Evolutionary conservation across 2,329 filamentous ascomycete genomes (phyloP), one percentile per base, ranked within the genome.

Genomic region (Penicillium sp.): DNA sequence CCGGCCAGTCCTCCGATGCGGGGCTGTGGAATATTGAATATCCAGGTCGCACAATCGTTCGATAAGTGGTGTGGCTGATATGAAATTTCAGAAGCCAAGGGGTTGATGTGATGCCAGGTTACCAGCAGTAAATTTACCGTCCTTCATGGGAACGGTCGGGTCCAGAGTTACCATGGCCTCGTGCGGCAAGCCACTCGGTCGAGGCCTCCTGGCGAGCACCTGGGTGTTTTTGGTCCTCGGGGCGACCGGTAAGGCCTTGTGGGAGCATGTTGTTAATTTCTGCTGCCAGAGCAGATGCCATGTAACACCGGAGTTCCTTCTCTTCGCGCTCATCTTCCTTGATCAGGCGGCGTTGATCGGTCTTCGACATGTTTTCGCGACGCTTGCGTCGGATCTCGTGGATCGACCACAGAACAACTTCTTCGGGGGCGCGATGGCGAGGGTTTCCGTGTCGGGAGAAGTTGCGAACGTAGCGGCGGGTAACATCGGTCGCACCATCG

Each of bases 381-480:
- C 93, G 89, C 69, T 93, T 85, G 61, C 86, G 86, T 69, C 90
- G 90, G 70, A 99, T 94, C 78, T 97, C 94, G 66, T 93, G 88
- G 78, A 94, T 89, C 62, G 97, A 91, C 80, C 93, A 93, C 17
- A 96, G 83, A 60, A 97, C 82, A 6, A 96, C 93, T 62, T 94
- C 90, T 74, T 99, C 94, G 0, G 93, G 86, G 66, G 90, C 93
- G 66, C 87, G 85, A 64, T 83, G 91, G 63, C 94, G 88, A 61
- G 90, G 86, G n/a, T 84, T 80, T 35, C 90, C 88, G 66, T 90
- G 73, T 55, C 73, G 76, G n/a, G 70, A 64, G 21, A 82, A 79
- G 59, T 75, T 78, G 54, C 79, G 78, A 43, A 87, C 83, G 67
- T 88, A 88, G 64, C 85, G 82, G 44, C 85, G 80, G n/a, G 86